Conservation (phyloP, 1,284 basidiomycete species). For the Flammula alnicola region DNA sequence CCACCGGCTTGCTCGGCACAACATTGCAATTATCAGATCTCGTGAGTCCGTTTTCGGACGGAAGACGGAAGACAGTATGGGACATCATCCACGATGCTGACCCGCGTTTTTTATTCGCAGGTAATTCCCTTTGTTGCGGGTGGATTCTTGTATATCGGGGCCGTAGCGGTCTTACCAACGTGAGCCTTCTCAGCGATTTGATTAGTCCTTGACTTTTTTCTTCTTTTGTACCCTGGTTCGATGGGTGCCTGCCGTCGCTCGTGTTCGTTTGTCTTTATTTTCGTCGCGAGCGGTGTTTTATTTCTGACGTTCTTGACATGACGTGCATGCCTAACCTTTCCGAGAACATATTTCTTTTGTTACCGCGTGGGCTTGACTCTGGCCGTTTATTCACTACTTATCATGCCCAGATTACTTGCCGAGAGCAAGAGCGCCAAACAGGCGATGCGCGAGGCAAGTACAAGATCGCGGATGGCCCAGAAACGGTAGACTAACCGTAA, state of each 20-base stretch:
- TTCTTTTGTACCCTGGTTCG: conserved; percentile 13
- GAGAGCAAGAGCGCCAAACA: conserved; percentile 87
- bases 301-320: conserved; percentile 7
- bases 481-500: too few relatives aligned
- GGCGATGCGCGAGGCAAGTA: conserved; percentile 81
- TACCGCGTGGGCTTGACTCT: too few relatives aligned
- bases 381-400: conserved; percentile 15
- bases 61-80: neutral
- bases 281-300: conserved; percentile 3
- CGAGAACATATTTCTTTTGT: too few relatives aligned
- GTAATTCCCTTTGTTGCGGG: conserved; percentile 92
- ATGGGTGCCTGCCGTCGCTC: conserved; percentile 2
- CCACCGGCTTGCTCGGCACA: conserved; percentile 80
- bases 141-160: conserved; percentile 92
- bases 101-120: conserved; percentile 39
- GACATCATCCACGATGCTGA: conserved; percentile 20
- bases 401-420: conserved; percentile 64
- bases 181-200: conserved; percentile 45
- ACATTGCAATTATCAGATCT: conserved; percentile 78
- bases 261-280: neutral
- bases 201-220: conserved; percentile 6
- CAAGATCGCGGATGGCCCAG: too few relatives aligned
- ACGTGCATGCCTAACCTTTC: conserved; percentile 1
- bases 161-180: conserved; percentile 89
- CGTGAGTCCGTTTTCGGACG: conserved; percentile 47